Conservation (phyloP, 148 eudicot species). For the Nyssa sinensis region DNA sequence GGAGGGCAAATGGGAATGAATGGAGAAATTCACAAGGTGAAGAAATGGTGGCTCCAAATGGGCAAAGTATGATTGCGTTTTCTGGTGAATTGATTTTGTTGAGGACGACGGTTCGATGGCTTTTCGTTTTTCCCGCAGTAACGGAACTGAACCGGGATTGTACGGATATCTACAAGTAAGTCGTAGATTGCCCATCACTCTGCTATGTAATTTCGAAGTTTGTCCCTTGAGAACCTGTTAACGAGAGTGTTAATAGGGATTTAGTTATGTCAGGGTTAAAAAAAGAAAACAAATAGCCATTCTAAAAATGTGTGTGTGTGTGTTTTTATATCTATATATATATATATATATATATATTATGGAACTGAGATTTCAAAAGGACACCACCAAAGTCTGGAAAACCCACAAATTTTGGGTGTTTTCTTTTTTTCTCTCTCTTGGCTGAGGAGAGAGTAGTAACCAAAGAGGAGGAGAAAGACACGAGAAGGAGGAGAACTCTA, state of each 20-base stretch:
- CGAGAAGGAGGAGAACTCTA: too few species aligned
- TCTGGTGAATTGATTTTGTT: neutral
- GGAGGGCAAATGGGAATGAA: too few species aligned
- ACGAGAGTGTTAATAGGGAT: conserved; percentile 20
- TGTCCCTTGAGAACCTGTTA: conserved; percentile 4
- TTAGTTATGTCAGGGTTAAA: neutral
- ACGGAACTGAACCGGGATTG: conserved; percentile 36
- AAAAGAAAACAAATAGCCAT: neutral
- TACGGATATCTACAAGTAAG: conserved; percentile 10
- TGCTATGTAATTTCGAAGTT: neutral
- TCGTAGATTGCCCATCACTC: conserved; percentile 3
- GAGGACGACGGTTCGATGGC: neutral
- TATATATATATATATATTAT: neutral
- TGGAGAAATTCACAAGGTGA: neutral
- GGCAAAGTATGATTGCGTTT: neutral
- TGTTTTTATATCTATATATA: neutral
- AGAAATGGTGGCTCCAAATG: neutral
- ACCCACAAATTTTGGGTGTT: too few species aligned
- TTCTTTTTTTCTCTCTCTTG: too few species aligned
- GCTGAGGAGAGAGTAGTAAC: too few species aligned
- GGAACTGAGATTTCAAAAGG: too few species aligned
- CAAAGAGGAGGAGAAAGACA: too few species aligned
- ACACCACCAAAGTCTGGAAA: too few species aligned
- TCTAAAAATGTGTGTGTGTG: too few species aligned
- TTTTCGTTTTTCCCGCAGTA: conserved; percentile 10